Conservation (phyloP, 164 flowering plant species). For the Piper longum region DNA sequence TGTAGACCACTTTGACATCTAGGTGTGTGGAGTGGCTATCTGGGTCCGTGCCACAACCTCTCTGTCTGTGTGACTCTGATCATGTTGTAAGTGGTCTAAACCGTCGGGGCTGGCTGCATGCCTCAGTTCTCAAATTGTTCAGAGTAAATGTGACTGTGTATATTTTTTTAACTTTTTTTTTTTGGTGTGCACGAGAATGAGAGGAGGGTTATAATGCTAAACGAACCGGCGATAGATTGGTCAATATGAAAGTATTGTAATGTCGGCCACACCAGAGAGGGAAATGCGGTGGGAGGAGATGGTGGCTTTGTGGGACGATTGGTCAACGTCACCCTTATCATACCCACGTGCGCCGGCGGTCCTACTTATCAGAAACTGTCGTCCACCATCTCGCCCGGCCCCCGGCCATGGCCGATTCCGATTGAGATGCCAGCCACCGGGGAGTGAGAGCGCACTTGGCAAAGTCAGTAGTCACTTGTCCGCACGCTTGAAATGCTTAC, state of each 20-base stretch:
- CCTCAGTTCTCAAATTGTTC: too few species aligned
- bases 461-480: too few species aligned
- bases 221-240: background rate
- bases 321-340: slow-evolving; percentile 5
- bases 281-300: background rate
- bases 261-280: slow-evolving; percentile 2
- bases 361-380: background rate
- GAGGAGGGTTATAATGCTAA: background rate
- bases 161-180: too few species aligned
- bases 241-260: background rate
- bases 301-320: background rate
- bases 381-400: background rate
- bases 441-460: too few species aligned
- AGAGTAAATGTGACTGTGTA: too few species aligned
- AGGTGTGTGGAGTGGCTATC: too few species aligned
- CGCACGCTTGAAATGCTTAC: too few species aligned
- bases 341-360: slow-evolving; percentile 1
- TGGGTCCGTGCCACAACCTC: background rate
- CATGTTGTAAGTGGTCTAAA: background rate
- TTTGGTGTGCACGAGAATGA: background rate
- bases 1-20: too few species aligned
- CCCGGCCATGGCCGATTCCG: background rate
- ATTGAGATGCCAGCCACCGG: too few species aligned
- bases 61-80: background rate
- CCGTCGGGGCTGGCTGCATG: too few species aligned